Evolutionary conservation across 2,329 filamentous ascomycete species (phyloP), one percentile per base, ranked within the genome.

Genomic region (Camillea tinctor): DNA sequence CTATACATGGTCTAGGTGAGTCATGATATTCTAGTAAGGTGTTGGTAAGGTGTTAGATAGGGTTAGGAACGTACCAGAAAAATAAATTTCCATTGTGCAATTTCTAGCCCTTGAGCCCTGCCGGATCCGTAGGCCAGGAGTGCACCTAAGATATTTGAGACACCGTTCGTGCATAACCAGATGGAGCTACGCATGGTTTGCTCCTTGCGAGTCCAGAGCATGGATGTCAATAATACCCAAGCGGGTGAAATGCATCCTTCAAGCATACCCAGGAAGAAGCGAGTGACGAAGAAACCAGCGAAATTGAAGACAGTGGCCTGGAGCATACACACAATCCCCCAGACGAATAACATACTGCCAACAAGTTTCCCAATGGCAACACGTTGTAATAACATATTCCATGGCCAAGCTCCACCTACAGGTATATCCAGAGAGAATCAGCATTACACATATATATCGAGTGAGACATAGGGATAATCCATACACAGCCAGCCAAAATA

Each of bases 281-380:
- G 69, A 49, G 66, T 36, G 1, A 63, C 67, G 30, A 69, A 69
- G 48, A 71, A 69, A 20, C 69, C 68, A 5, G 61, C 36, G 54
- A 70, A 71, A 57, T 63, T 68, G 57, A 64, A 62, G 15, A 68
- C 68, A 0, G 66, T 59, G 3, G 68, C 68, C 56, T 71, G 68
- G 1, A 69, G 61, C 61, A 70, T 71, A 49, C 69, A 67, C 24
- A 71, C 55, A 5, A 62, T 57, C 26, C 72, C 71, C 68, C 75
- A 77, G 36, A 81, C 74, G 53, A 82, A 76, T 55, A 81, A 84
- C 72, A 79, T 78, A 2, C 65, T 58, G 3, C 76, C 76, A 57
- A 79, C 74, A 21, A 79, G 69, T 50, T 75, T 76, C 21, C 73
- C 78, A 11, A 80, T 73, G 6, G 78, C 76, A 30, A 76, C 68